phyloP scores from a whole-genome alignment of 805 yeast species.

The Candida maris region DNA sequence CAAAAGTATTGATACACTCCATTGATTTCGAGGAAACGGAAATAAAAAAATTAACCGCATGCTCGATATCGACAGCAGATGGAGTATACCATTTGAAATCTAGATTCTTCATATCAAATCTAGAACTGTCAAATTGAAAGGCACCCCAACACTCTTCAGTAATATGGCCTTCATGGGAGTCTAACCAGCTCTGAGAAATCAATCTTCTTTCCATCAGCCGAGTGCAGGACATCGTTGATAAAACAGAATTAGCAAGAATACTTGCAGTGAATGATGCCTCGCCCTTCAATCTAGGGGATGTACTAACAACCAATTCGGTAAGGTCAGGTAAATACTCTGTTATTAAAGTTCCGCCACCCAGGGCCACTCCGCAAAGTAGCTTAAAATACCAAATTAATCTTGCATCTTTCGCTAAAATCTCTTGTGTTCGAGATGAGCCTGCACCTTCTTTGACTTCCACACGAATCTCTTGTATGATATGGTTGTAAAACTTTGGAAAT shows the following conservation, averaged over 20 bases:
- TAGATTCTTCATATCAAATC: constrained; percentile 48
- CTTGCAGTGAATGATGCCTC: constrained; percentile 61
- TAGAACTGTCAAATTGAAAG: constrained; percentile 50
- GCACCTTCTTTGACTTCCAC: constrained; percentile 82
- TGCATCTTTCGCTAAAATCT: constrained; percentile 73
- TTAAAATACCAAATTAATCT: constrained; percentile 67
- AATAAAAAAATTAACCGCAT: constrained; percentile 59
- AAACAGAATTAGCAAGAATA: constrained; percentile 56
- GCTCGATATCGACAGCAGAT: constrained; percentile 45
- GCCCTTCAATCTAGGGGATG: constrained; percentile 44
- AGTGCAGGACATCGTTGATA: constrained; percentile 60
- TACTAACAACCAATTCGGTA: constrained; percentile 42
- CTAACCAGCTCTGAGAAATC: constrained; percentile 43
- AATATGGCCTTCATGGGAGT: constrained; percentile 33
- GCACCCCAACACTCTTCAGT: constrained; percentile 71
- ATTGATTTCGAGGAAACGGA: constrained; percentile 43
- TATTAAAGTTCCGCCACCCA: constrained; percentile 58
- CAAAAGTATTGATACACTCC: constrained; percentile 49
- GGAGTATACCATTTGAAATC: constrained; percentile 79
- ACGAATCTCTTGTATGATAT: constrained; percentile 50
- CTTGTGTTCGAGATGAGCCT: constrained; percentile 64
- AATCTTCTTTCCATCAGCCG: constrained; percentile 54
- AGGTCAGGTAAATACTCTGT: constrained; percentile 44
- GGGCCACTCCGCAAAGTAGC: constrained; percentile 64
- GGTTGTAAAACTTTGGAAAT: constrained; percentile 41